These are phyloP conservation scores for Cerioporus squamosus DNA, from an alignment of 1,284 basidiomycete genomes.

Conservation along the genomic window DNA sequence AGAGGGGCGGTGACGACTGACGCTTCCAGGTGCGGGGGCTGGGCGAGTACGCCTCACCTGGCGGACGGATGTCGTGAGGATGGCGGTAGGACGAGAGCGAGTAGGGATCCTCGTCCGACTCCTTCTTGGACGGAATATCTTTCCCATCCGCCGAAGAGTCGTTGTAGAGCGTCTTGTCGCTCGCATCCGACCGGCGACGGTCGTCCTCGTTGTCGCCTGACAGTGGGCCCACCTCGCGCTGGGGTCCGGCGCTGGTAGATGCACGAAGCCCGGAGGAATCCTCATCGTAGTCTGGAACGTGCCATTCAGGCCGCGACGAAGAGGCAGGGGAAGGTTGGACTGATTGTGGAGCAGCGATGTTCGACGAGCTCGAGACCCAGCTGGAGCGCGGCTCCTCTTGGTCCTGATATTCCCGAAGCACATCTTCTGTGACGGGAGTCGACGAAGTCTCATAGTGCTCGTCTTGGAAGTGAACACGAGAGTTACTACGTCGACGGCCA, in stretches of 20 bases:
- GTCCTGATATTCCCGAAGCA: neutral
- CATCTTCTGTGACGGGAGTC: conserved; percentile 1
- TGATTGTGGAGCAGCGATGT: conserved; percentile 8
- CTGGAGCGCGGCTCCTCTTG: neutral
- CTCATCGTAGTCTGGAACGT: conserved; percentile 5
- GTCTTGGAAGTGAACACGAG: conserved; percentile 29
- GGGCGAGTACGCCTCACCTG: conserved; percentile 41
- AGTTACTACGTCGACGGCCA: conserved; percentile 6
- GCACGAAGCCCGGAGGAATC: neutral
- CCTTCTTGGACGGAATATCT: conserved; percentile 17
- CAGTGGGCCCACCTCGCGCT: conserved; percentile 1
- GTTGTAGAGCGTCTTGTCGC: conserved; percentile 19
- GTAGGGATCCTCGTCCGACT: conserved; percentile 37
- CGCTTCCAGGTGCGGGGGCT: conserved; percentile 29
- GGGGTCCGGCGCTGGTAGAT: no score
- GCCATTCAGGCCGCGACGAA: conserved; percentile 2
- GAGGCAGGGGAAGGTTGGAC: neutral
- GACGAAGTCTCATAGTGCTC: neutral
- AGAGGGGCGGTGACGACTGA: conserved; percentile 2
- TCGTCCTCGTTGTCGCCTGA: neutral
- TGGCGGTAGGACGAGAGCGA: conserved; percentile 60
- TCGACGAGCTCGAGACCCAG: neutral
- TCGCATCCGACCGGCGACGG: conserved; percentile 10
- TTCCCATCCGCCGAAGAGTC: neutral
- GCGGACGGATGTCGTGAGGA: conserved; percentile 61